These are phyloP conservation scores for Helminthosporium solani DNA, from an alignment of 2,329 filamentous ascomycete species.

Conservation along the genomic window DNA sequence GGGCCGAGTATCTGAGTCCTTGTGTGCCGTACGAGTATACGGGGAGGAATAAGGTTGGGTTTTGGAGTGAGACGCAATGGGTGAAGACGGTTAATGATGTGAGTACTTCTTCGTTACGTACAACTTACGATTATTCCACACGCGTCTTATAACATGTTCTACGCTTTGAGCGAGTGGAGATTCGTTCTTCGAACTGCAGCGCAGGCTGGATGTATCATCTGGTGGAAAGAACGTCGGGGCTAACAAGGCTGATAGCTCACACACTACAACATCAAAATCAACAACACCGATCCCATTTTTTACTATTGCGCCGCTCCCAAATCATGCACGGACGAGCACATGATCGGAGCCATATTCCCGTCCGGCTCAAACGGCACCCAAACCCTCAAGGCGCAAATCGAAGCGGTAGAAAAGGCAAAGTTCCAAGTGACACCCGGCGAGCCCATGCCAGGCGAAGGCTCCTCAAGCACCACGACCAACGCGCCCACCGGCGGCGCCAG, in stretches of 20 bases:
- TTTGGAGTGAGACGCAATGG: slow-evolving; percentile 33
- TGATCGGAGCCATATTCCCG: slow-evolving; percentile 77
- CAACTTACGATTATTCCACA: too few relatives aligned
- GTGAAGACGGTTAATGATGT: slow-evolving; percentile 29
- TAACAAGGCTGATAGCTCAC: slow-evolving; percentile 17
- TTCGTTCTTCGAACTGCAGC: too few relatives aligned
- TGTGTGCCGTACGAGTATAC: slow-evolving; percentile 44
- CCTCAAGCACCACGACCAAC: too few relatives aligned
- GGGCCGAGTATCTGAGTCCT: slow-evolving; percentile 41
- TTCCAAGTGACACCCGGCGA: slow-evolving; percentile 43
- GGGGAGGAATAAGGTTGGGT: slow-evolving; percentile 29
- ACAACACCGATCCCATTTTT: slow-evolving; percentile 39
- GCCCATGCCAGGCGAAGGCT: slow-evolving; percentile 41
- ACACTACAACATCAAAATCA: slow-evolving; percentile 38
- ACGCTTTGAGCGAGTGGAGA: too few relatives aligned
- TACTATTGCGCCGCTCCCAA: slow-evolving; percentile 56
- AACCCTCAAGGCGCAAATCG: slow-evolving; percentile 30
- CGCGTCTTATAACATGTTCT: too few relatives aligned
- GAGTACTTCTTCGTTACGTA: slow-evolving; percentile 10
- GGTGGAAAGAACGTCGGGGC: background rate
- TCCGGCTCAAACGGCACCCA: slow-evolving; percentile 46
- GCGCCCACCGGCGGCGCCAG: slow-evolving; percentile 8
- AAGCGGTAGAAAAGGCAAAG: slow-evolving; percentile 23
- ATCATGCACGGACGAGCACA: slow-evolving; percentile 65
- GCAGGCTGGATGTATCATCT: too few relatives aligned